Base-by-base conservation (phyloP, 306 rosid species). In the Trifolium subterraneum region DNA sequence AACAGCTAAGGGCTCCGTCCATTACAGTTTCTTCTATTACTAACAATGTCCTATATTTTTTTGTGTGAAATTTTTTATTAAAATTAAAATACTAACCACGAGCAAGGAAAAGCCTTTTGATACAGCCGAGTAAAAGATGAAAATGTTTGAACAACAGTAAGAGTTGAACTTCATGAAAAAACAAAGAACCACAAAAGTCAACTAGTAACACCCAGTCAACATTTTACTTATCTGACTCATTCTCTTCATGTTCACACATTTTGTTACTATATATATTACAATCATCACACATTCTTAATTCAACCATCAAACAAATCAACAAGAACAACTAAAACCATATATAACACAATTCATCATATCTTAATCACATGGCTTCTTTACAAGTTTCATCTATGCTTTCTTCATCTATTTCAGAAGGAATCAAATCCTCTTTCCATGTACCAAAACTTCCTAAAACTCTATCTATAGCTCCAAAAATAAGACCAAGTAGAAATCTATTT, bases 341-440 rank as follows among this genome's bases (percentile, higher is more conserved):
- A 27, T 58, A 5, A 58, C 10, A 1, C 39, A 59, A 72, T 1
- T n/a, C n/a, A n/a, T n/a, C n/a, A n/a, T n/a, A n/a, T n/a, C n/a
- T n/a, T n/a, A n/a, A n/a, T n/a, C n/a, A n/a, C n/a, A n/a, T 90
- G 97, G 85, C 92, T 51, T 86, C 92, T 23, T 60, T 87, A 38
- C 77, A 80, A 74, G 11, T 80, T 59, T 80, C 87, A 38, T 63
- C 83, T 63, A 16, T 74, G 20, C n/a, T 80, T 66, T 75, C 87
- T 20, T 58, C 64, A 5, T 66, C 73, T 51, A 68, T 82, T 39
- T 85, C 89, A 11, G 16, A 64, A 74, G 76, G 11, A 80, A 50
- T 77, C 45, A 79, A 84, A 11, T 87, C 90, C 7, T 81, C 88
- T 60, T 29, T 60, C 12, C 6, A 60, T 15, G 73, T 93, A 20